Base-by-base conservation (phyloP, 1,139 yeast genomes). In the Pichia sp. region DNA sequence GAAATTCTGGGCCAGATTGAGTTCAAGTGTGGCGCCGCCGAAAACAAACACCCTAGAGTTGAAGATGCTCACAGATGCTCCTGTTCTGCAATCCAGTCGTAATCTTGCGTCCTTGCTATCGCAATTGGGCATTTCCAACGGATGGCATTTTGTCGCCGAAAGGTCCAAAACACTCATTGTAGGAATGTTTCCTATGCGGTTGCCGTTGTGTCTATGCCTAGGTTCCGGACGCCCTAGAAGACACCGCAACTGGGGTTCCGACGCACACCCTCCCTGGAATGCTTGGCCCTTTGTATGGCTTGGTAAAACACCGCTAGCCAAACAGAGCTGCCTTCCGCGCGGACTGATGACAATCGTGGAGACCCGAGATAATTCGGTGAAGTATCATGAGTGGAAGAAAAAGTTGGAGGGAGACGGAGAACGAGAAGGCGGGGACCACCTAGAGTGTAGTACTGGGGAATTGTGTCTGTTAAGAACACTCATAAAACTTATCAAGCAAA, bases 1-100 rank as follows among this genome's bases (percentile, higher is more conserved):
- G 22, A 66, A 59, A 10, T 58, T 58, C 2, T 52, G 59, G 44
- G 54, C 31, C 6, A 70, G 59, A 8, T 62, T 58, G 25, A 84
- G 63, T 44, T 78, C 80, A 25, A 83, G 62, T 1, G 85, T 77
- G n/a, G 82, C 66, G 0, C 93, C 93, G n/a, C 90, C 91, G 62
- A 74, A 79, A 0, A 80, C 80, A 47, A 81, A 75, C 1, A 85
- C 73, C 50, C 81, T 70, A 16, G 90, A 83, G 58, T 82, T 77
- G 48, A 75, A 73, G 16, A 82, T 70, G 2, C 78, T 71, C 3
- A 83, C 70, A 0, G 88, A 80, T 1, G 87, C 78, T 12, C 93
- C 93, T 1, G 88, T 82, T 55, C 91, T 72, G 43, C 77, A 78
- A 54, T 78, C 80, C 55, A 85, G 69, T 55, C 76, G 72, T 48